Percentiles rank a stretch among this genome's conserved stretches.
Evolutionary conservation across 331 rosid genomes (phyloP).

Genomic region (Pyrus hybrid): DNA sequence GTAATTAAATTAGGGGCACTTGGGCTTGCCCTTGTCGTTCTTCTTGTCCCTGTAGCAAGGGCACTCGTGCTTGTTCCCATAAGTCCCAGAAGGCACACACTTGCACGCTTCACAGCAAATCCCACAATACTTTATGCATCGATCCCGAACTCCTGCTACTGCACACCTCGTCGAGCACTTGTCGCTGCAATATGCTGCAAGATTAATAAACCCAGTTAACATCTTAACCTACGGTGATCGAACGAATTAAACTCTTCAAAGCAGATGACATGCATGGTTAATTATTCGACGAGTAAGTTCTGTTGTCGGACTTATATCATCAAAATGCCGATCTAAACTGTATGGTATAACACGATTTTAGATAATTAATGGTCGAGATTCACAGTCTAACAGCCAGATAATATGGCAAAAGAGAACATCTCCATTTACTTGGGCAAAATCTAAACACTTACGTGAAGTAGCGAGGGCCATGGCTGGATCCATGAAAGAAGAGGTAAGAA

Average conservation of each 20-base stretch:
- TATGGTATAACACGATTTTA: too few species aligned
- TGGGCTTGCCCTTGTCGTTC: conserved; percentile 55
- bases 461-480: conserved; percentile 25
- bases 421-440: too few species aligned
- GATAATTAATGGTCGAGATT: too few species aligned
- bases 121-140: conserved; percentile 64
- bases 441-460: conserved; percentile 20
- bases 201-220: neutral
- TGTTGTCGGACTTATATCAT: too few species aligned
- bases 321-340: too few species aligned
- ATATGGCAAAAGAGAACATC: neutral
- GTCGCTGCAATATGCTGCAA: conserved; percentile 31
- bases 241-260: too few species aligned
- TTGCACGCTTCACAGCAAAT: conserved; percentile 62
- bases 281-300: too few species aligned
- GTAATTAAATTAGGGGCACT: conserved; percentile 49
- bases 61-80: conserved; percentile 75
- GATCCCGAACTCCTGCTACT: conserved; percentile 43
- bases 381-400: neutral
- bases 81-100: conserved; percentile 79
- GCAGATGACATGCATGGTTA: neutral
- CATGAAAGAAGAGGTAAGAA: conserved; percentile 36
- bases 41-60: conserved; percentile 75
- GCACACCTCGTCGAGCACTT: conserved; percentile 51
- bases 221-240: too few species aligned